Conservation (phyloP, 2,329 filamentous ascomycete species). For the Fusarium pseudocircinatum region DNA sequence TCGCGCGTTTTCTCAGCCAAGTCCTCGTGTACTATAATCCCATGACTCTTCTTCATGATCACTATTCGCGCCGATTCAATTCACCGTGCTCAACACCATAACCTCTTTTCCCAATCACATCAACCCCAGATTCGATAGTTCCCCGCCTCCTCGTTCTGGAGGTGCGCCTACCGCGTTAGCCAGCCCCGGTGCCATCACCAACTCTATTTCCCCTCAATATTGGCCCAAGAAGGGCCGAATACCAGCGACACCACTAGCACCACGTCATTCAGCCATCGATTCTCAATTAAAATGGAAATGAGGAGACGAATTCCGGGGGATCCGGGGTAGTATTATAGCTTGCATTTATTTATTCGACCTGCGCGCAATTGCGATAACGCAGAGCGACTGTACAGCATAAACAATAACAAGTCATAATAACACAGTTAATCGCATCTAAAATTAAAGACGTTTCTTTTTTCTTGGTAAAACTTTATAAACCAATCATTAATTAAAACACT, state of each 20-base stretch:
- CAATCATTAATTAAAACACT: too few species aligned
- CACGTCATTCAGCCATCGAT: not conserved
- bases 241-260: not conserved
- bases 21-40: too few species aligned
- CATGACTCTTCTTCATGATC: not conserved
- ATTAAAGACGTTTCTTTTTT: not conserved
- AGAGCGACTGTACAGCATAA: not conserved
- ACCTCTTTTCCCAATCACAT: not conserved
- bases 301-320: constrained; percentile 1
- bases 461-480: not conserved
- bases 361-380: not conserved
- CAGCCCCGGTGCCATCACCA: not conserved
- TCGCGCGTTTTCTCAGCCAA: not conserved
- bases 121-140: not conserved
- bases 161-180: not conserved
- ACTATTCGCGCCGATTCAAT: not conserved
- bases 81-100: not conserved
- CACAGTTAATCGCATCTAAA: not conserved
- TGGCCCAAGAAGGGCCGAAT: constrained; percentile 25
- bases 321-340: not conserved
- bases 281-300: not conserved
- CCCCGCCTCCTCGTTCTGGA: not conserved
- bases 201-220: constrained; percentile 22
- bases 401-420: not conserved
- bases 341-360: not conserved